Percentiles rank a stretch among this genome's conserved stretches.
phyloP scores from a whole-genome alignment of 306 rosid species.

The Casuarina cunninghamiana region DNA sequence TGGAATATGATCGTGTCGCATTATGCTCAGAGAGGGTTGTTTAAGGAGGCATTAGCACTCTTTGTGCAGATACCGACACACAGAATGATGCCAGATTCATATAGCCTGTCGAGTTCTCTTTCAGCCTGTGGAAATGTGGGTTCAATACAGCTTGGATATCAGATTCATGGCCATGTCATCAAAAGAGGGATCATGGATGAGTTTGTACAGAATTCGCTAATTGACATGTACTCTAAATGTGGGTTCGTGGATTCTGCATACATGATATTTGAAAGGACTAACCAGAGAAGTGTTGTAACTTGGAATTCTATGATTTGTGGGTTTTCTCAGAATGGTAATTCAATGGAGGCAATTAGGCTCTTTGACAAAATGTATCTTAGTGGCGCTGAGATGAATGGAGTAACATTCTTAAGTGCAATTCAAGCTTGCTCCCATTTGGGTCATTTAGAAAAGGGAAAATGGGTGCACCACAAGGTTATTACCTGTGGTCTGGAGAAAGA shows the following conservation, averaged over 20 bases:
- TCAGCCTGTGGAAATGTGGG: slow-evolving; percentile 71
- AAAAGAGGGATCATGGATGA: slow-evolving; percentile 66
- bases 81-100: slow-evolving; percentile 76
- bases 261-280: slow-evolving; percentile 49
- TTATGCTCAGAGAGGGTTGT: slow-evolving; percentile 57
- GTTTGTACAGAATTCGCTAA: slow-evolving; percentile 75
- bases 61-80: slow-evolving; percentile 51
- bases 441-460: slow-evolving; percentile 77
- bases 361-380: slow-evolving; percentile 64
- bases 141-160: slow-evolving; percentile 58
- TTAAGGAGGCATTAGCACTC: slow-evolving; percentile 48
- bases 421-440: slow-evolving; percentile 92
- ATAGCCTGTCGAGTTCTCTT: slow-evolving; percentile 76
- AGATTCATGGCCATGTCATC: slow-evolving; percentile 65
- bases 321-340: slow-evolving; percentile 68
- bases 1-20: slow-evolving; percentile 75
- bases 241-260: slow-evolving; percentile 61
- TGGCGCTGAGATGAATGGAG: slow-evolving; percentile 57
- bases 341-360: slow-evolving; percentile 66
- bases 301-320: slow-evolving; percentile 92
- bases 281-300: slow-evolving; percentile 53
- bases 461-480: slow-evolving; percentile 82
- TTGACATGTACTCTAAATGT: slow-evolving; percentile 88
- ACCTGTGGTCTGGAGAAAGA: slow-evolving; percentile 48
- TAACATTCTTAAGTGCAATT: slow-evolving; percentile 72